Evolutionary conservation across 495 filamentous ascomycete species (phyloP).

Genomic region (Podospora appendiculata): DNA sequence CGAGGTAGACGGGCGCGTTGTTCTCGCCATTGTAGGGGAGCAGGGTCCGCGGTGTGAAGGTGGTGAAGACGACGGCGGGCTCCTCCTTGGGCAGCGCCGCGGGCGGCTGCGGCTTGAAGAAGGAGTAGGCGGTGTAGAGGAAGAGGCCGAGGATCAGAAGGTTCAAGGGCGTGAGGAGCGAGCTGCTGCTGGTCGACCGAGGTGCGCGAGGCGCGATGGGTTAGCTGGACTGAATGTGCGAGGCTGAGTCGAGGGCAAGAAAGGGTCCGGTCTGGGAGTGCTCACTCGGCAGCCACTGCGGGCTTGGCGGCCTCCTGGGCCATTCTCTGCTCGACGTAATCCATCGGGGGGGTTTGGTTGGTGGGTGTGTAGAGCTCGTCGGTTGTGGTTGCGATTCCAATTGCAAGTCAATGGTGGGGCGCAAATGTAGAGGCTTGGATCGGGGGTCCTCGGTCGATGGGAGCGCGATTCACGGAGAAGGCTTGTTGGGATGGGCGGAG

Average conservation of each 20-base stretch:
- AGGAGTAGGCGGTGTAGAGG: slow-evolving; percentile 59
- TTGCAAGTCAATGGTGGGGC: background rate
- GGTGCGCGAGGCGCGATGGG: no score
- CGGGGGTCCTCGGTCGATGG: no score
- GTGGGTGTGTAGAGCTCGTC: background rate
- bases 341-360: slow-evolving; percentile 28
- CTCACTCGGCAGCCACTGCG: slow-evolving; percentile 8
- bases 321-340: slow-evolving; percentile 49
- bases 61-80: slow-evolving; percentile 76
- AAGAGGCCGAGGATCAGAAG: slow-evolving; percentile 63
- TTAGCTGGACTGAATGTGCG: background rate
- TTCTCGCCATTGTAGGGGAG: slow-evolving; percentile 80
- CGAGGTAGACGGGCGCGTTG: slow-evolving; percentile 69
- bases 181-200: slow-evolving; percentile 35
- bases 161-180: slow-evolving; percentile 72
- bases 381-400: background rate
- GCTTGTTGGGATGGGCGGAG: no score
- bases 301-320: slow-evolving; percentile 36
- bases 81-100: slow-evolving; percentile 55
- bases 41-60: slow-evolving; percentile 81
- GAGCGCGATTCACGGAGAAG: no score
- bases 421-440: no score
- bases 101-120: slow-evolving; percentile 48
- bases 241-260: background rate
- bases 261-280: slow-evolving; percentile 4